Base-by-base conservation (phyloP, 1,284 basidiomycete species). In the Ceratobasidium sp. region DNA sequence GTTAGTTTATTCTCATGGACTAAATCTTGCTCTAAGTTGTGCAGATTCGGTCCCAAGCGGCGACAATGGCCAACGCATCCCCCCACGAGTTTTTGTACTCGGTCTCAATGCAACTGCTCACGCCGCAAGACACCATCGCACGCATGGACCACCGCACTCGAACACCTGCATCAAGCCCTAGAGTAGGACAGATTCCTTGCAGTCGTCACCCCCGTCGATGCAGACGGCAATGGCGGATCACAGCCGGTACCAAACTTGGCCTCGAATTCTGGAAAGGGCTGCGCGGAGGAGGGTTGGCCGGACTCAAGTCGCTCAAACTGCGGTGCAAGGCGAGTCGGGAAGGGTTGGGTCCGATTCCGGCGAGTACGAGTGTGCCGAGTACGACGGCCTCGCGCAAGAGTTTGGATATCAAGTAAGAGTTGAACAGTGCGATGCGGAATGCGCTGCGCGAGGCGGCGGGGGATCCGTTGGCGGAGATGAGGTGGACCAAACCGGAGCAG, bases 401-500 rank as follows among this genome's bases (percentile, higher is more conserved):
- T 45, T 32, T 67, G 38, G 62, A 67, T 38, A 67, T 70, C 47
- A 58, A 70, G 55, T 47, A 56, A 29, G 54, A 67, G 45, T 31
- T 67, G 7, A 60, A 70, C 32, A 67, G 55, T 13, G 64, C 64
- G 7, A 68, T 70, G 55, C 47, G 62, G n/a, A 57, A 67, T 38
- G 69, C 62, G 0, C 38, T 67, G 22, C 55, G 69, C 27, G 62
- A 70, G 38, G 69, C 69, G 29, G 62, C 69, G 13, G 69, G 55
- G 6, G 62, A 70, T 32, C 50, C 69, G 13, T 50, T 65, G n/a
- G 69, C 69, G 8, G 69, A 70, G 47, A 70, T 70, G 69, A 45
- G 69, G 40, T 70, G 69, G 69, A 68, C 69, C 20, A 67, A 68
- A 22, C 69, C 69, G 8, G 69, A 70, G 38, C 69, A 68, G 64